Evolutionary conservation across 2,329 filamentous ascomycete species (phyloP).

Genomic region (Penicillium sp.): DNA sequence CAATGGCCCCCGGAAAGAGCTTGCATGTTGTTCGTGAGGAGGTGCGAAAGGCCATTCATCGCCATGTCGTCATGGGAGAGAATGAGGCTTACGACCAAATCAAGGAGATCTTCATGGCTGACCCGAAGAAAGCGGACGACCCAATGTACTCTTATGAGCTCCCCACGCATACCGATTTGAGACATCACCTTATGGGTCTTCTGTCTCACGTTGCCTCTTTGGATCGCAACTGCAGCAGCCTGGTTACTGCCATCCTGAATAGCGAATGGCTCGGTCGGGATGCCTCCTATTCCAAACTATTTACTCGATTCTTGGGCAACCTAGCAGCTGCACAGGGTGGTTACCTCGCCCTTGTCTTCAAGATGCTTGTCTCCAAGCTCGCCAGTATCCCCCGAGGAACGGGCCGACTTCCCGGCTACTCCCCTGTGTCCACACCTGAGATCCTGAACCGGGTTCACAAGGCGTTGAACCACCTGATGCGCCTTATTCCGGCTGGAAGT

Average conservation of each 20-base stretch:
- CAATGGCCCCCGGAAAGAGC: conserved; percentile 52
- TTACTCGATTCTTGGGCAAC: conserved; percentile 60
- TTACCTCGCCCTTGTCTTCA: conserved; percentile 74
- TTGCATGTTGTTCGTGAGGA: conserved; percentile 64
- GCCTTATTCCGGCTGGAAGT: conserved; percentile 79
- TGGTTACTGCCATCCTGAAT: conserved; percentile 62
- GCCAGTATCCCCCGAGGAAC: conserved; percentile 61
- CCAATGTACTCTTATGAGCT: conserved; percentile 45
- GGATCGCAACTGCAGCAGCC: conserved; percentile 59
- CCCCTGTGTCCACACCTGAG: conserved; percentile 63
- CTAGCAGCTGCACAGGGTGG: conserved; percentile 82
- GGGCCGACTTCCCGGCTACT: conserved; percentile 59
- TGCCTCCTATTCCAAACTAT: conserved; percentile 61
- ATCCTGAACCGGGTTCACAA: conserved; percentile 77
- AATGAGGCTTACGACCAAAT: conserved; percentile 62
- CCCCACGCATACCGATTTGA: conserved; percentile 57
- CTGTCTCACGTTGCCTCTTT: conserved; percentile 60
- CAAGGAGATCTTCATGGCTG: conserved; percentile 56
- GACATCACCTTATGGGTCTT: conserved; percentile 64
- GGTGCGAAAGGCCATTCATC: conserved; percentile 61
- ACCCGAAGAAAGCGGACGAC: conserved; percentile 49
- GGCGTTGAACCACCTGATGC: conserved; percentile 74
- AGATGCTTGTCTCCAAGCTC: conserved; percentile 82
- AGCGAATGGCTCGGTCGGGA: conserved; percentile 67
- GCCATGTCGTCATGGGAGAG: conserved; percentile 56